Base-by-base conservation (phyloP, 306 rosid genomes). In the Cicer judaicum region DNA sequence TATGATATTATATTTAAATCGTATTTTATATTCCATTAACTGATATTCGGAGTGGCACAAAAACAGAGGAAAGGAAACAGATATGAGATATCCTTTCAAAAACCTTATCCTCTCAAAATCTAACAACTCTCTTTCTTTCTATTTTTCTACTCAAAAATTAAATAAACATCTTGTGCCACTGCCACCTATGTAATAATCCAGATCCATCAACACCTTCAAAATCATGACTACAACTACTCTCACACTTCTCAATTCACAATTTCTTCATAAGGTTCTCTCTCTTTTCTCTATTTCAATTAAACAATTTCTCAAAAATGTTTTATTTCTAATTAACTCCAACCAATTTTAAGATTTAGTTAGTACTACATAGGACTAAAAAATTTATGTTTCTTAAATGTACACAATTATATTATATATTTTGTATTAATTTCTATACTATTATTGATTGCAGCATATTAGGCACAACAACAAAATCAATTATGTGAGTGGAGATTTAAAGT, bases 251-350 rank as follows among this genome's bases (percentile, higher is more conserved):
- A 78, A 78, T 69, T 72, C 73, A 50, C 60, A 67, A 2, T 78
- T 70, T 61, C 64, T 76, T 54, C 77, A 50, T 64, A 84, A 73
- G 95, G 95, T 89, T 82, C 68, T 66, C 70, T 79, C 62, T 75
- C 54, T 14, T 8, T 6, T 64, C 29, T 55, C 38, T 9, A 47
- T 56, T 56, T 29, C 34, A 29, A 29, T 29, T 0, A 29, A 29
- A 29, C 4, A 36, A 29, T 0, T 60, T 42, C 16, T 1, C 1
- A 43, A 43, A 52, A 4, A 5, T 24, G 24, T 53, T 38, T 49
- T 13, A 38, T 52, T 11, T 10, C 53, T 9, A 9, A 34, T 21
- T 64, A 8, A 41, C 19, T 65, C 19, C 15, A 2, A 10, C 71
- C 0, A 65, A 11, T 44, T 44, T 66, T 66, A 66, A 66, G 55